Percentiles rank a stretch among this genome's conserved stretches.
Evolutionary conservation across 2,329 filamentous ascomycete species (phyloP).

Genomic region (Gaeumannomyces tritici): DNA sequence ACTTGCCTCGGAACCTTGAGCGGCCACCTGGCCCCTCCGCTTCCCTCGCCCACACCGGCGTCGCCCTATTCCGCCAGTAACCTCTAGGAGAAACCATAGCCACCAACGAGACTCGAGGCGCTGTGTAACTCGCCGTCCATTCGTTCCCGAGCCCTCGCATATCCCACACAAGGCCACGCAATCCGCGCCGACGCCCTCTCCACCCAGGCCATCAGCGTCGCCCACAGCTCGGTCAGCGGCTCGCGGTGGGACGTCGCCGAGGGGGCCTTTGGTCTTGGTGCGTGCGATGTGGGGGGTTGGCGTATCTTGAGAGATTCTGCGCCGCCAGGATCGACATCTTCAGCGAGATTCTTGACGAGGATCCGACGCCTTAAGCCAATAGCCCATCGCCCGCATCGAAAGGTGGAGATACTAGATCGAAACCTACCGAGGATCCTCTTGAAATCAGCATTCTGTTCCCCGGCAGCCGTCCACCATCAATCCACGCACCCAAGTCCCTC

Average conservation of each 20-base stretch:
- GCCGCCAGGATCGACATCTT: neutral
- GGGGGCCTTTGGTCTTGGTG: constrained; percentile 20
- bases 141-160: neutral
- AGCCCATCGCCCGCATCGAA: neutral
- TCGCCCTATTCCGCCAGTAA: neutral
- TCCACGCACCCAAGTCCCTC: neutral
- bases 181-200: neutral
- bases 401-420: neutral
- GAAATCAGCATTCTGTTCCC: neutral
- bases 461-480: neutral
- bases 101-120: neutral
- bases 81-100: neutral
- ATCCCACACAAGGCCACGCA: neutral
- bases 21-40: no score
- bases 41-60: no score
- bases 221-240: neutral
- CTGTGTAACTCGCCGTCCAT: neutral
- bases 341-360: neutral
- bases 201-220: neutral
- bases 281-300: constrained; percentile 36
- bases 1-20: no score
- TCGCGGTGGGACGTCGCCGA: constrained; percentile 11
- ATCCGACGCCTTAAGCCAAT: neutral
- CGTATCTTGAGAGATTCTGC: neutral
- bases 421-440: neutral